These are phyloP conservation scores for Sarcomyxa edulis DNA, from an alignment of 768 basidiomycete genomes.

Conservation along the genomic window DNA sequence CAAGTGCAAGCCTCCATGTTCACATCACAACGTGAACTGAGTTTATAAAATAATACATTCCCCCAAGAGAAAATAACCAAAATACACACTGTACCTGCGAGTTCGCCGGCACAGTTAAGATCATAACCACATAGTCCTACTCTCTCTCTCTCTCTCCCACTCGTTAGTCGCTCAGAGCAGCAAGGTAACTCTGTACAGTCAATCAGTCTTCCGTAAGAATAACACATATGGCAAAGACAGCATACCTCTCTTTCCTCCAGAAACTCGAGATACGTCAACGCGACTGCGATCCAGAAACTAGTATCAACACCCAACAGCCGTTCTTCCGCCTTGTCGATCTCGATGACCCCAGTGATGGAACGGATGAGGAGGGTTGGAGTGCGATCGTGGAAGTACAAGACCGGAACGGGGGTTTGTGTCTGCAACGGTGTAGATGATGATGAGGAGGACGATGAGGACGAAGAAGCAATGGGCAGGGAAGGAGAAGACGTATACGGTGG, in stretches of 20 bases:
- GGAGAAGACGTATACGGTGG: conserved; percentile 29
- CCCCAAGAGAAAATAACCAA: no score
- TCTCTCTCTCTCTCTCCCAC: no score
- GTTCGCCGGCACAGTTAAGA: not conserved
- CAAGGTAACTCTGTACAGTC: conserved; percentile 46
- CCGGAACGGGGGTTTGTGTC: conserved; percentile 23
- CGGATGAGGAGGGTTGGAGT: conserved; percentile 61
- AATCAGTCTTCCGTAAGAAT: not conserved
- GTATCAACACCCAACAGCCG: conserved; percentile 61
- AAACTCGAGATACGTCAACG: conserved; percentile 73
- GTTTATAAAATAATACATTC: no score
- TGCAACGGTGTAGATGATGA: no score
- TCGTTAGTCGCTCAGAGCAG: conserved; percentile 40
- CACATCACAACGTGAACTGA: no score
- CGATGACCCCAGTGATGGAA: conserved; percentile 56
- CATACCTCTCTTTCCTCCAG: conserved; percentile 73
- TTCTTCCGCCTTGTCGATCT: conserved; percentile 55
- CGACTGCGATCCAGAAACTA: conserved; percentile 74
- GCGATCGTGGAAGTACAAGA: conserved; percentile 66
- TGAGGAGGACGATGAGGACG: conserved; percentile 15
- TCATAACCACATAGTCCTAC: no score
- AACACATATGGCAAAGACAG: conserved; percentile 2
- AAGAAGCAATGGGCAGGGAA: conserved; percentile 12
- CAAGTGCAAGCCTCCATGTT: no score
- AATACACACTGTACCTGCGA: no score